phyloP scores from a whole-genome alignment of 1,284 basidiomycete genomes.

The Boletus sp. region DNA sequence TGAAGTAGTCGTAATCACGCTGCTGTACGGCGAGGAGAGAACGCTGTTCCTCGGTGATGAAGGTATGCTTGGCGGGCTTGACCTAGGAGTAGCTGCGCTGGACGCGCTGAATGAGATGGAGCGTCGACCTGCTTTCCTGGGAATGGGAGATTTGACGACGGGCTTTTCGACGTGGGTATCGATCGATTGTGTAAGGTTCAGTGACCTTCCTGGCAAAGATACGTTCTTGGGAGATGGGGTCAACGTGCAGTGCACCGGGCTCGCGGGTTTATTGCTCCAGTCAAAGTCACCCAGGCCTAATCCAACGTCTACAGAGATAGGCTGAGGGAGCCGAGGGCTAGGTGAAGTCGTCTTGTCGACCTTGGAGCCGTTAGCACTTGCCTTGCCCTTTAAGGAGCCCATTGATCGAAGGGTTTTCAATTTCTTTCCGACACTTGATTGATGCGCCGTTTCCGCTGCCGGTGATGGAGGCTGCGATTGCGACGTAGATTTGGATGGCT shows the following conservation, averaged over 20 bases:
- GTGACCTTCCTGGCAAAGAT: constrained; percentile 23
- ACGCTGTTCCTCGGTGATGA: constrained; percentile 48
- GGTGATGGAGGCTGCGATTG: constrained; percentile 42
- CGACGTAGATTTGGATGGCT: constrained; percentile 39
- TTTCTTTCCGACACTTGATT: constrained; percentile 42
- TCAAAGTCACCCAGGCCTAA: constrained; percentile 56
- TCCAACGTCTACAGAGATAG: constrained; percentile 51
- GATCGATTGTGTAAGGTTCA: constrained; percentile 12
- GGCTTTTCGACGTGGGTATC: constrained; percentile 26
- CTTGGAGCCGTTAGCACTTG: constrained; percentile 24
- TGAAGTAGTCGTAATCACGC: constrained; percentile 35
- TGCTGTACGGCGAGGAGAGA: constrained; percentile 35
- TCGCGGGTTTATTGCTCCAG: constrained; percentile 41
- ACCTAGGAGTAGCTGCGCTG: constrained; percentile 34
- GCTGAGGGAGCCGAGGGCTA: constrained; percentile 50
- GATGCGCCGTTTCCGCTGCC: constrained; percentile 35
- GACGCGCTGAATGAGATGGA: constrained; percentile 59
- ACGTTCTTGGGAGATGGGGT: constrained; percentile 20
- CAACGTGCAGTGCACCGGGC: constrained; percentile 23
- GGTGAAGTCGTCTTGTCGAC: constrained; percentile 37
- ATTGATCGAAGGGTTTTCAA: constrained; percentile 74
- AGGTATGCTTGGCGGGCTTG: constrained; percentile 41
- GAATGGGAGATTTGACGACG: constrained; percentile 18
- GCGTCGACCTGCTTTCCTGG: constrained; percentile 45
- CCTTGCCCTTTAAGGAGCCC: constrained; percentile 65